A percentile compares a stretch with the other conserved stretches of the same genome.
phyloP scores from a whole-genome alignment of 73 alveolate species.

The Paramecium tetraurelia region DNA sequence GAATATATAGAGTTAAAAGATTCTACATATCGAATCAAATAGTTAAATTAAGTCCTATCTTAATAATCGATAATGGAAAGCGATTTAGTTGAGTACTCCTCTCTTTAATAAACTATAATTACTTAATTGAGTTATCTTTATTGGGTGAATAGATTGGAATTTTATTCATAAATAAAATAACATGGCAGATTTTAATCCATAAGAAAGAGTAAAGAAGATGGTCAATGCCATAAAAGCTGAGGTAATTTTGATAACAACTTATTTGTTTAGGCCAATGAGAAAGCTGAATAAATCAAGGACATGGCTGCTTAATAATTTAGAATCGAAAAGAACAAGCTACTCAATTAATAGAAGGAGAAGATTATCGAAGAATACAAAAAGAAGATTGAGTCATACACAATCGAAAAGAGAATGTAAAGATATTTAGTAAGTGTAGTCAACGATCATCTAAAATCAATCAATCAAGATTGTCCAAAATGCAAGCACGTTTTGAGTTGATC shows the following conservation, averaged over 20 bases:
- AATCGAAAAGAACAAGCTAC: slow-evolving; percentile 53
- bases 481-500: slow-evolving; percentile 71
- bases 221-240: slow-evolving; percentile 62
- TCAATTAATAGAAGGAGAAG: slow-evolving; percentile 53
- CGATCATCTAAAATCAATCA: slow-evolving; percentile 75
- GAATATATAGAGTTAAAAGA: not conserved
- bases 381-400: slow-evolving; percentile 49
- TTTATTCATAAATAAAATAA: not conserved
- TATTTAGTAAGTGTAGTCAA: slow-evolving; percentile 30
- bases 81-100: not conserved
- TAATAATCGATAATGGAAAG: not conserved
- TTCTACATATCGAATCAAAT: not conserved
- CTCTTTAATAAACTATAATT: not conserved
- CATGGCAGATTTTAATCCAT: slow-evolving; percentile 64
- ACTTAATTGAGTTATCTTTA: not conserved
- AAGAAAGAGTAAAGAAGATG: slow-evolving; percentile 63
- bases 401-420: slow-evolving; percentile 56
- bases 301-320: slow-evolving; percentile 60
- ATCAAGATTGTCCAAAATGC: slow-evolving; percentile 77
- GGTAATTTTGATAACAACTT: not conserved
- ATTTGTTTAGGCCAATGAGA: slow-evolving; percentile 42
- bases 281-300: slow-evolving; percentile 58
- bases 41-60: not conserved
- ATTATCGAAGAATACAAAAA: slow-evolving; percentile 58
- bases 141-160: not conserved